Percentiles rank a stretch among this genome's conserved stretches.
Evolutionary conservation across 495 filamentous ascomycete genomes (phyloP).

Genomic region (Penicillium alfredii): DNA sequence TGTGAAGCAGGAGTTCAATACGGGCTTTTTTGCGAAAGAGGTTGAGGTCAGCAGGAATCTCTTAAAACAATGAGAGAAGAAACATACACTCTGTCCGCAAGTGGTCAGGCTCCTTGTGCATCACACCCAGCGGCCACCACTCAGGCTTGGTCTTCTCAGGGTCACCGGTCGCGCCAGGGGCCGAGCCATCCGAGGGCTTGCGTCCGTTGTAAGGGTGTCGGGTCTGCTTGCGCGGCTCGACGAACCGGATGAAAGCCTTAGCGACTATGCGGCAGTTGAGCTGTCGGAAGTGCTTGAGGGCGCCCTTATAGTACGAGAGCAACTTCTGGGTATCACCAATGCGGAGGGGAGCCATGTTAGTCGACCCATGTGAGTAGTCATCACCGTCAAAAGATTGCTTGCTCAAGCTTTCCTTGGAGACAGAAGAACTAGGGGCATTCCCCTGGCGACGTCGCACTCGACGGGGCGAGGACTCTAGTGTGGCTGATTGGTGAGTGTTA

Average conservation of each 20-base stretch:
- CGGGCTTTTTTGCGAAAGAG: constrained; percentile 24
- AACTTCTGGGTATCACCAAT: constrained; percentile 36
- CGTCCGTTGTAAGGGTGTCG: constrained; percentile 58
- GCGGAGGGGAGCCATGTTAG: constrained; percentile 32
- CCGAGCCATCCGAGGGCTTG: constrained; percentile 27
- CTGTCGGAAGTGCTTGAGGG: constrained; percentile 67
- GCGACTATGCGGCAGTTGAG: constrained; percentile 60
- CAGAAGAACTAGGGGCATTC: constrained; percentile 13
- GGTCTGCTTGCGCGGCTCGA: constrained; percentile 80
- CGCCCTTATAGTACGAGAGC: constrained; percentile 31
- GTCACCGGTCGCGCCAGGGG: constrained; percentile 36
- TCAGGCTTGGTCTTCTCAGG: constrained; percentile 58
- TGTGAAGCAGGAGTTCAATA: constrained; percentile 38
- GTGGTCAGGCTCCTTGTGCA: constrained; percentile 85
- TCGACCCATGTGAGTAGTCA: constrained; percentile 17
- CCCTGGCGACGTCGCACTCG: constrained; percentile 31
- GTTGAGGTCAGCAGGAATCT: constrained; percentile 1
- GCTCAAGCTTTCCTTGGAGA: constrained; percentile 14
- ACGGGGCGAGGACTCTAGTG: constrained; percentile 19
- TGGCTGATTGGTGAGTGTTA: constrained; percentile 6
- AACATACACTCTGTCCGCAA: constrained; percentile 64
- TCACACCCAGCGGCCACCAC: constrained; percentile 69
- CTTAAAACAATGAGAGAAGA: neutral
- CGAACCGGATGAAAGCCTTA: constrained; percentile 74
- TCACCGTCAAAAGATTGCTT: constrained; percentile 26